Evolutionary conservation across 345 rosid species (phyloP).

Genomic region (Lagerstroemia speciosa): DNA sequence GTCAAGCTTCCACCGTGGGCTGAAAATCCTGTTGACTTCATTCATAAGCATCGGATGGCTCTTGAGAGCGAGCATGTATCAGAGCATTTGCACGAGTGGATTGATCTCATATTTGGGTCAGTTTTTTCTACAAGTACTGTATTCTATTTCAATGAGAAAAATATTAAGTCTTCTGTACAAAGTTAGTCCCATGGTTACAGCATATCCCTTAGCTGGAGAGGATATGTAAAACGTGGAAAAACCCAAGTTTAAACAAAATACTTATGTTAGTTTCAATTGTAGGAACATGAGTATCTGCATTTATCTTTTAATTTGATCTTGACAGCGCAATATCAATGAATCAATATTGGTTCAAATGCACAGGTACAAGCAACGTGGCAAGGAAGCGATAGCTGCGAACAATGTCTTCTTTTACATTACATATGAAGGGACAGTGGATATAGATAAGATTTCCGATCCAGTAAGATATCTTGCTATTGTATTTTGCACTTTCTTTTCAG

Average conservation of each 20-base stretch:
- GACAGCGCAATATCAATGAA: background rate
- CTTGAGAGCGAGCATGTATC: slow-evolving; percentile 98
- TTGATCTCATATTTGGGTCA: slow-evolving; percentile 95
- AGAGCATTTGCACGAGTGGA: slow-evolving; percentile 95
- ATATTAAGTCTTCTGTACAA: no score
- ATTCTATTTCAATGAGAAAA: no score
- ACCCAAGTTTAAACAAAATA: no score
- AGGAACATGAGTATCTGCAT: no score
- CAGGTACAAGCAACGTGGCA: slow-evolving; percentile 97
- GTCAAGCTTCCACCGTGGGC: slow-evolving; percentile 98
- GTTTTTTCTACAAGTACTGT: no score
- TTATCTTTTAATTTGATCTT: background rate
- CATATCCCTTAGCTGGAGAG: no score
- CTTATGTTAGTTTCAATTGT: slow-evolving; percentile 9
- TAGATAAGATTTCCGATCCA: slow-evolving; percentile 80
- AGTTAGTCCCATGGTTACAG: no score
- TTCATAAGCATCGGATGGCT: slow-evolving; percentile 88
- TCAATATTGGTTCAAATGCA: slow-evolving; percentile 7
- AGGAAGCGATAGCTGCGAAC: slow-evolving; percentile 89
- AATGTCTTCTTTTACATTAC: slow-evolving; percentile 96
- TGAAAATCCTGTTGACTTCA: slow-evolving; percentile 80
- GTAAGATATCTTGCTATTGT: slow-evolving; percentile 35
- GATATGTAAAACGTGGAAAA: no score
- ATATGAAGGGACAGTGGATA: slow-evolving; percentile 89
- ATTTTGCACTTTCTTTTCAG: slow-evolving; percentile 11